A percentile compares a stretch with the other conserved stretches of the same genome.
These are phyloP conservation scores for Salicornia ramosissima DNA, from an alignment of 148 eudicot genomes.

Conservation along the genomic window DNA sequence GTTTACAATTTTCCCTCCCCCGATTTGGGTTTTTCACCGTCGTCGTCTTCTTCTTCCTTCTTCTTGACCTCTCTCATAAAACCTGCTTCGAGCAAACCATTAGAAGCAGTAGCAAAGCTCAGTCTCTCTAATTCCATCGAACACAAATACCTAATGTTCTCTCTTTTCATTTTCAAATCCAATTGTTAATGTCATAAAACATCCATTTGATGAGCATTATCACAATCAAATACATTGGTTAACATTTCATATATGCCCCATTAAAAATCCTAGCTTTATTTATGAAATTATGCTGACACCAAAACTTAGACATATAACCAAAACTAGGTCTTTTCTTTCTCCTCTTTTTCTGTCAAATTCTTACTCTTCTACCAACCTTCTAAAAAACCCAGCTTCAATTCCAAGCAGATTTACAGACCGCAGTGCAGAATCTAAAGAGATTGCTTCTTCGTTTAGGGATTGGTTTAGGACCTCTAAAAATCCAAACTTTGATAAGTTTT, in stretches of 20 bases:
- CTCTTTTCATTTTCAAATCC: neutral
- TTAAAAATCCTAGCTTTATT: conserved; percentile 6
- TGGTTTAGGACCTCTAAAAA: conserved; percentile 45
- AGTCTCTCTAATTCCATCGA: neutral
- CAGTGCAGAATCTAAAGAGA: conserved; percentile 23
- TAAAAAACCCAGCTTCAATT: conserved; percentile 1
- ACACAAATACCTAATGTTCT: neutral
- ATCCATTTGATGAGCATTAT: neutral
- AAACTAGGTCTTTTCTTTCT: conserved; percentile 28
- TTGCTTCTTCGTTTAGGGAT: conserved; percentile 32
- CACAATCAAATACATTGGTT: neutral
- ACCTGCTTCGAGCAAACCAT: too few species aligned
- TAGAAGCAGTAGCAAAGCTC: neutral
- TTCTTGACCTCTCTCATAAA: neutral
- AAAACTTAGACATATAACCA: conserved; percentile 31
- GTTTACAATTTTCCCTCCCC: too few species aligned
- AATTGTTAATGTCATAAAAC: neutral
- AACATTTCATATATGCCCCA: conserved; percentile 7
- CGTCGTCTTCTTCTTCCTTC: neutral
- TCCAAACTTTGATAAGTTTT: conserved; percentile 40
- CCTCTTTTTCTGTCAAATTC: conserved; percentile 8
- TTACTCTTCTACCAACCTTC: neutral
- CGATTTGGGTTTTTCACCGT: too few species aligned
- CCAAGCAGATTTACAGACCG: neutral
- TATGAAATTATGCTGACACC: conserved; percentile 28